Evolutionary conservation across 345 rosid species (phyloP).

Genomic region (Rhizophora mangle): DNA sequence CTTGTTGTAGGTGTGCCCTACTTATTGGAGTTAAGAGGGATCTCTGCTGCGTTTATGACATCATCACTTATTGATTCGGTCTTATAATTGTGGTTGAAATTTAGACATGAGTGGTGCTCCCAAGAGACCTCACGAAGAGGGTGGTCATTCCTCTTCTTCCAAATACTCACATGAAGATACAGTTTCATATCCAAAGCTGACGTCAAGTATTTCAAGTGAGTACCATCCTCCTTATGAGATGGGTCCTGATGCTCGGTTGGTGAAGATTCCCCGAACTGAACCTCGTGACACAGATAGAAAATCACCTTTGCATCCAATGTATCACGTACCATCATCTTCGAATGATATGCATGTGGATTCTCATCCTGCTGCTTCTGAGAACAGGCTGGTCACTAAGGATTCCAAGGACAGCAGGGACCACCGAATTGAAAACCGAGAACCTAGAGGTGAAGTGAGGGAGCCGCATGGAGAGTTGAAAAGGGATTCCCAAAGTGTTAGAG

Average conservation of each 20-base stretch:
- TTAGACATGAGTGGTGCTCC: constrained; percentile 21
- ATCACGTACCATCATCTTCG: constrained; percentile 48
- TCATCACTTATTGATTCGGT: background rate
- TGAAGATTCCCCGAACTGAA: constrained; percentile 63
- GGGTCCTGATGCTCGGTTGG: constrained; percentile 50
- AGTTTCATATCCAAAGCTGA: constrained; percentile 53
- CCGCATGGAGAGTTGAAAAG: constrained; percentile 57
- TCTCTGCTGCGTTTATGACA: background rate
- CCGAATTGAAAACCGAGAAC: constrained; percentile 57
- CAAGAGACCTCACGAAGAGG: constrained; percentile 85
- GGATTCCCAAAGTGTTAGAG: constrained; percentile 63
- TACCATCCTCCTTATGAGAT: constrained; percentile 55
- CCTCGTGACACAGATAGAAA: constrained; percentile 77
- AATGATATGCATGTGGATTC: constrained; percentile 60
- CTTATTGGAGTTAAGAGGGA: background rate
- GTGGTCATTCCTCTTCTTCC: constrained; percentile 59
- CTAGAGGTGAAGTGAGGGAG: constrained; percentile 58
- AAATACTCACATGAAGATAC: constrained; percentile 77
- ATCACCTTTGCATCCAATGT: constrained; percentile 64
- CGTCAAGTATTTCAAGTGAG: constrained; percentile 46
- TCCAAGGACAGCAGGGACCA: constrained; percentile 59
- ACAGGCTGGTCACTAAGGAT: constrained; percentile 56
- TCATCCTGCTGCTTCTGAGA: constrained; percentile 39
- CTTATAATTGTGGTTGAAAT: background rate
- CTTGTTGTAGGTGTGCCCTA: too few species aligned